phyloP scores from a whole-genome alignment of 306 rosid species.

The Comarum palustre region DNA sequence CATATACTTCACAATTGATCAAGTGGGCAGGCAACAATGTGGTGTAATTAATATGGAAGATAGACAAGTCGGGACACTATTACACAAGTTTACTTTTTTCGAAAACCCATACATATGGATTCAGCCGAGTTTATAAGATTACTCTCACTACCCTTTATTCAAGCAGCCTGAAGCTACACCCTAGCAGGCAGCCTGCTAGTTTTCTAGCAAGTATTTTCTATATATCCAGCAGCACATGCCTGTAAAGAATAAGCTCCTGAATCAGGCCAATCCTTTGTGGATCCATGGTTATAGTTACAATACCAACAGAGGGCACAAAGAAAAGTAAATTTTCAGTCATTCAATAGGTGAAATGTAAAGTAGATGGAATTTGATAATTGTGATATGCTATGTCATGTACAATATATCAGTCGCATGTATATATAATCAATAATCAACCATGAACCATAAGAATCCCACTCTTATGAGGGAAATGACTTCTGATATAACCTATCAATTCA shows the following conservation, averaged over 20 bases:
- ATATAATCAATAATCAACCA: background rate
- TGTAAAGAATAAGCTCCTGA: no score
- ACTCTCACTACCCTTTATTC: background rate
- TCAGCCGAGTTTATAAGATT: background rate
- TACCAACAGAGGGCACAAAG: background rate
- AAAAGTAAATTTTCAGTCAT: background rate
- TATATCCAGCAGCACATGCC: no score
- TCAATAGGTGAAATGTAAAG: background rate
- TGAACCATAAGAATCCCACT: background rate
- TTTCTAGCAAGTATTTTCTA: no score
- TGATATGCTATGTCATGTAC: background rate
- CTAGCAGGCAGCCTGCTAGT: no score
- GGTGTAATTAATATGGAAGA: background rate
- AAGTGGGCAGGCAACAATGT: background rate
- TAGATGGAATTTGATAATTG: background rate
- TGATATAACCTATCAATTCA: conserved; percentile 11
- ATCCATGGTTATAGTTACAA: no score
- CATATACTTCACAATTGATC: background rate
- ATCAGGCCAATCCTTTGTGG: no score
- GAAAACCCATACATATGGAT: background rate
- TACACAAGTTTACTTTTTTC: background rate
- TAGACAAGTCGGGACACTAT: background rate
- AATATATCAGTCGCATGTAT: background rate
- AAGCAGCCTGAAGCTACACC: background rate
- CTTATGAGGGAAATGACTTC: background rate